Percentiles rank a stretch among this genome's conserved stretches.
Evolutionary conservation across 2,329 filamentous ascomycete genomes (phyloP).

Genomic region (Fusarium sp.): DNA sequence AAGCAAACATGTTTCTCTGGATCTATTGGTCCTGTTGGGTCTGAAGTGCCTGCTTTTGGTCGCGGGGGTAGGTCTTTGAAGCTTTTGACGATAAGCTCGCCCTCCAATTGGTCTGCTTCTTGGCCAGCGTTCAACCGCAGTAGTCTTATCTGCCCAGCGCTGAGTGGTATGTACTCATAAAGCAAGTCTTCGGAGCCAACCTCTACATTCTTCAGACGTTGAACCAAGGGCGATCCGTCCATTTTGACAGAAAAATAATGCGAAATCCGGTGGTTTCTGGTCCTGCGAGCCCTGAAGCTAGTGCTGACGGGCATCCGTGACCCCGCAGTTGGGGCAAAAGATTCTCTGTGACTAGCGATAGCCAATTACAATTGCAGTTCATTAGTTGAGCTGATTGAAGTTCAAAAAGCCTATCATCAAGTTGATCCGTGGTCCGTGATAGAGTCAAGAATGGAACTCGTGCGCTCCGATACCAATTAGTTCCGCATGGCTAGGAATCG

Average conservation of each 20-base stretch:
- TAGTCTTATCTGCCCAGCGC: neutral
- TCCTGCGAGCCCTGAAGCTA: rapidly evolving
- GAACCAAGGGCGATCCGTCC: rapidly evolving
- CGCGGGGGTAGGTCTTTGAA: neutral
- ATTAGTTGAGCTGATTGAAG: neutral
- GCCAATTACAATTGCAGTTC: neutral
- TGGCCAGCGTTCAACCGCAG: neutral
- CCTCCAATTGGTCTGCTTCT: neutral
- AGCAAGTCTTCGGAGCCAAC: rapidly evolving
- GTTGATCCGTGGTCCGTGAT: rapidly evolving
- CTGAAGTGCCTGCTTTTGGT: neutral
- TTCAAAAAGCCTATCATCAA: neutral
- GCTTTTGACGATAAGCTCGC: neutral
- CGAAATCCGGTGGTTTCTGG: no score
- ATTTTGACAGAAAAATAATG: neutral
- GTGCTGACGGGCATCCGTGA: neutral
- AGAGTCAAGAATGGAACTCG: rapidly evolving
- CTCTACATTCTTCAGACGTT: rapidly evolving
- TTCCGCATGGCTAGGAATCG: no score
- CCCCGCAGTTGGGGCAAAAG: neutral
- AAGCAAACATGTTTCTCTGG: neutral
- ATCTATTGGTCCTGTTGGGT: neutral
- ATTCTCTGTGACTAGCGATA: neutral
- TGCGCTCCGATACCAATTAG: neutral
- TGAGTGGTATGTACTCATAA: neutral